These are phyloP conservation scores for Saturnispora serradocipensis DNA, from an alignment of 805 yeast genomes.

Conservation along the genomic window DNA sequence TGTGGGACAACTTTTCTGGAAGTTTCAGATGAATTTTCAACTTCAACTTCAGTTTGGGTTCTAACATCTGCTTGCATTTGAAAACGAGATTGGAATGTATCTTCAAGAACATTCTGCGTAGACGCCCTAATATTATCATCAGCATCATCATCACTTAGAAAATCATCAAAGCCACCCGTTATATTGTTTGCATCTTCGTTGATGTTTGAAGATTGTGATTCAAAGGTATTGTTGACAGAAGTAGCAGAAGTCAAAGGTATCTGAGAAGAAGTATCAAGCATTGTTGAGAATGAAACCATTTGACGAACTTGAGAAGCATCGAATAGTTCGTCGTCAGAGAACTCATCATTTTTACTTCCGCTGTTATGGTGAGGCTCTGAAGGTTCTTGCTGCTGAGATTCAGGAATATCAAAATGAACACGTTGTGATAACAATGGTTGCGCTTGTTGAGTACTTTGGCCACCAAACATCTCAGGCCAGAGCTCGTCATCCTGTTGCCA, in stretches of 20 bases:
- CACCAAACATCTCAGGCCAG: slow-evolving; percentile 13
- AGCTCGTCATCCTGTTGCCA: slow-evolving; percentile 5
- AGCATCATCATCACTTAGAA: neutral
- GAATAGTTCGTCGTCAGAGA: neutral
- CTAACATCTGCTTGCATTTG: neutral
- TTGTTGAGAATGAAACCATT: slow-evolving; percentile 10
- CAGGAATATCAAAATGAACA: neutral
- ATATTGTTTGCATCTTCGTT: neutral
- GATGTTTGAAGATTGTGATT: neutral
- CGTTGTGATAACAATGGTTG: neutral
- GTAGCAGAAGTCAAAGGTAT: neutral
- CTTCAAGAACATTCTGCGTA: neutral
- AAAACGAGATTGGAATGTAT: neutral
- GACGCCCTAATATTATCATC: neutral
- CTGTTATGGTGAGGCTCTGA: no score
- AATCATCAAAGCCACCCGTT: slow-evolving; percentile 6
- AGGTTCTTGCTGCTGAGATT: neutral
- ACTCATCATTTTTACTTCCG: neutral
- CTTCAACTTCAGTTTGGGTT: neutral
- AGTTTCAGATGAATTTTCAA: neutral
- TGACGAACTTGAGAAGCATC: slow-evolving; percentile 6
- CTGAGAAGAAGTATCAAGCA: slow-evolving; percentile 12
- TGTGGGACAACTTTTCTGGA: neutral
- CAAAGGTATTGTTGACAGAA: neutral
- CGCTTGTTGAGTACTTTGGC: neutral